phyloP scores from a whole-genome alignment of 352 stramenopile genomes.

The Elongisporangium anandrum region DNA sequence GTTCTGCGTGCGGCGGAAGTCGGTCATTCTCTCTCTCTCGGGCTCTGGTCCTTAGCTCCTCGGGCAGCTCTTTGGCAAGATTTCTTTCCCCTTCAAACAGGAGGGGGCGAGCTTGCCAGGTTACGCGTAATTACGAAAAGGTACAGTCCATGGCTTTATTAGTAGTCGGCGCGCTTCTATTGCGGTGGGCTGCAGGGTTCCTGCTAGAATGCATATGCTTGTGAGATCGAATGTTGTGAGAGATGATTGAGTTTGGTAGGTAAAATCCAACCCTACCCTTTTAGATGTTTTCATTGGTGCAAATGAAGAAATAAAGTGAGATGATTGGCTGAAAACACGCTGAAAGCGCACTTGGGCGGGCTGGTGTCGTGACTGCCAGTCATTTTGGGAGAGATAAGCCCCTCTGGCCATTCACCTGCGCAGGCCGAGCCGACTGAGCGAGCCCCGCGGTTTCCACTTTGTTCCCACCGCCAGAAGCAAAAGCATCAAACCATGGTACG shows the following conservation, averaged over 20 bases:
- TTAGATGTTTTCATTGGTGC: background rate
- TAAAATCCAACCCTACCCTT: constrained; percentile 5
- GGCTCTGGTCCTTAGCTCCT: no score
- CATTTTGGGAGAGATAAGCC: constrained; percentile 60
- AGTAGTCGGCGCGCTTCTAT: background rate
- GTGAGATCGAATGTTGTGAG: background rate
- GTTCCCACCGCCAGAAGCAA: constrained; percentile 79
- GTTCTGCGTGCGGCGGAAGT: constrained; percentile 80
- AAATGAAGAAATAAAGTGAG: background rate
- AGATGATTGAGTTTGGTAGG: constrained; percentile 3
- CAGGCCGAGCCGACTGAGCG: constrained; percentile 9
- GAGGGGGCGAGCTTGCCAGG: background rate
- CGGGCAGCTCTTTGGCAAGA: constrained; percentile 13
- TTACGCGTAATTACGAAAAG: constrained; percentile 6
- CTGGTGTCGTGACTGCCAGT: constrained; percentile 71
- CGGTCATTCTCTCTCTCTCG: constrained; percentile 43
- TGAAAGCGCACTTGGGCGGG: constrained; percentile 10
- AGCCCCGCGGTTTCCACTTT: constrained; percentile 48
- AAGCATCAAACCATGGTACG: constrained; percentile 85
- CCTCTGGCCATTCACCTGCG: constrained; percentile 27
- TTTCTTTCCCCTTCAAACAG: constrained; percentile 20
- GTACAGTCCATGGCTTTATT: background rate
- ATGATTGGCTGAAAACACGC: constrained; percentile 22
- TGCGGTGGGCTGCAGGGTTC: background rate
- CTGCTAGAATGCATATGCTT: background rate